These are phyloP conservation scores for Eimeria falciformis DNA, from an alignment of 169 alveolate genomes.

Conservation along the genomic window DNA sequence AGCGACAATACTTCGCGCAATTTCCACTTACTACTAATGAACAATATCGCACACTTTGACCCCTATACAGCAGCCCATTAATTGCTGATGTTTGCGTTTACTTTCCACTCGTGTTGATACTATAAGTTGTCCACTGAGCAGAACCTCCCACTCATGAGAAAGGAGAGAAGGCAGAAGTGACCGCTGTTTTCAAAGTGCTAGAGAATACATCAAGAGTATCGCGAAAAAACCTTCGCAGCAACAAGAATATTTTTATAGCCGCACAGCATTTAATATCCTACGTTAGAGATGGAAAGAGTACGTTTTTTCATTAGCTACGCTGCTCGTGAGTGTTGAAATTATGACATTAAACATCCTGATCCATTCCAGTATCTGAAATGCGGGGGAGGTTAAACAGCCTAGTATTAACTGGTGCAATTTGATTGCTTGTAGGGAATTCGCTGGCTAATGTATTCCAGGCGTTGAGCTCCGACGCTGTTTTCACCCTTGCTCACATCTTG, in stretches of 20 bases:
- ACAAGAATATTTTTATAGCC: not conserved
- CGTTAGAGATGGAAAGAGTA: constrained; percentile 55
- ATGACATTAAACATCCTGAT: too few relatives aligned
- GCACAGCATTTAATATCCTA: constrained; percentile 5
- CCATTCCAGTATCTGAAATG: too few relatives aligned
- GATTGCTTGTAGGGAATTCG: constrained; percentile 23
- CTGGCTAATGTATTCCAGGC: constrained; percentile 40
- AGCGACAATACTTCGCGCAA: too few relatives aligned
- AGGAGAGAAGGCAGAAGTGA: constrained; percentile 12
- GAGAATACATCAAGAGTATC: constrained; percentile 21
- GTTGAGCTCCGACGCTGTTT: constrained; percentile 40
- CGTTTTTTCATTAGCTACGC: not conserved
- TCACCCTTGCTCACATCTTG: constrained; percentile 60
- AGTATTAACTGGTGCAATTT: not conserved
- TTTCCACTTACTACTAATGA: too few relatives aligned
- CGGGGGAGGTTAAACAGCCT: too few relatives aligned
- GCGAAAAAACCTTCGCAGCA: not conserved
- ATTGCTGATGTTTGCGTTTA: too few relatives aligned
- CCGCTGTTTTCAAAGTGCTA: constrained; percentile 17
- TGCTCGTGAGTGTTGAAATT: too few relatives aligned
- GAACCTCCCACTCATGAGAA: too few relatives aligned
- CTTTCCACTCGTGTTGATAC: not conserved
- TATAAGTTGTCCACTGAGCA: too few relatives aligned
- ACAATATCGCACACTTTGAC: too few relatives aligned
- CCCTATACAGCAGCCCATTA: too few relatives aligned